A percentile compares a stretch with the other conserved stretches of the same genome.
Conservation (phyloP, 441 rosid species). For the Aleurites moluccanus region DNA sequence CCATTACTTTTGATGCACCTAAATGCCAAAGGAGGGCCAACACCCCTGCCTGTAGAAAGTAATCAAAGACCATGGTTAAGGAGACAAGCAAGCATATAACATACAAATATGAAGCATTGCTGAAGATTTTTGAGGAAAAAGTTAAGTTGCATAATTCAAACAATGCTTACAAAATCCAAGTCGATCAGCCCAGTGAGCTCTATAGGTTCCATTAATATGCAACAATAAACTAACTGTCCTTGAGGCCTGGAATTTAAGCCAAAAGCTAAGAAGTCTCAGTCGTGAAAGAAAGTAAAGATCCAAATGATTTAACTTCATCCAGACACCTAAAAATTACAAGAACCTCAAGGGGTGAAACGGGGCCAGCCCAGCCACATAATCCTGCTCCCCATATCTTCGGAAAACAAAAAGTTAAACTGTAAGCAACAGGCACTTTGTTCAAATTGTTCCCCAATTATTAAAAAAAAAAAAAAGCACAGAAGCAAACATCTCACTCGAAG, state of each 20-base stretch:
- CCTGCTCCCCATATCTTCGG: slow-evolving; percentile 86
- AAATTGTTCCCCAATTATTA: slow-evolving; percentile 14
- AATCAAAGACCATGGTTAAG: slow-evolving; percentile 31
- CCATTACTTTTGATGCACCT: slow-evolving; percentile 91
- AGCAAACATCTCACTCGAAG: slow-evolving; percentile 60
- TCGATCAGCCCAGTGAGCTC: slow-evolving; percentile 95
- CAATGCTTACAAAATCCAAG: slow-evolving; percentile 83
- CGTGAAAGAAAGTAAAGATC: slow-evolving; percentile 16
- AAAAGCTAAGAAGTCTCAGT: slow-evolving; percentile 21
- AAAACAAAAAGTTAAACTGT: slow-evolving; percentile 31
- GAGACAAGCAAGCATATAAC: slow-evolving; percentile 23
- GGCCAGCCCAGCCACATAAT: slow-evolving; percentile 78
- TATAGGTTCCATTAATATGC: slow-evolving; percentile 90
- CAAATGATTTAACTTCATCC: slow-evolving; percentile 26
- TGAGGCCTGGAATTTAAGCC: slow-evolving; percentile 59
- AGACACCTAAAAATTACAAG: slow-evolving; percentile 32
- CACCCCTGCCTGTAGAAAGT: slow-evolving; percentile 58
- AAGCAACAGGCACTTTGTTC: slow-evolving; percentile 28
- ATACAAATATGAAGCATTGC: slow-evolving; percentile 18
- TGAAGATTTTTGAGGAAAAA: slow-evolving; percentile 6
- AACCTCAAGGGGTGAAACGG: slow-evolving; percentile 91
- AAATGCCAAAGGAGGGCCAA: slow-evolving; percentile 73
- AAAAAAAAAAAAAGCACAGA: slow-evolving; percentile 25
- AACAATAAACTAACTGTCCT: slow-evolving; percentile 56
- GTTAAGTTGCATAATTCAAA: slow-evolving; percentile 21